Conservation (phyloP, 805 yeast genomes). For the Wickerhamiella qilinensis region DNA sequence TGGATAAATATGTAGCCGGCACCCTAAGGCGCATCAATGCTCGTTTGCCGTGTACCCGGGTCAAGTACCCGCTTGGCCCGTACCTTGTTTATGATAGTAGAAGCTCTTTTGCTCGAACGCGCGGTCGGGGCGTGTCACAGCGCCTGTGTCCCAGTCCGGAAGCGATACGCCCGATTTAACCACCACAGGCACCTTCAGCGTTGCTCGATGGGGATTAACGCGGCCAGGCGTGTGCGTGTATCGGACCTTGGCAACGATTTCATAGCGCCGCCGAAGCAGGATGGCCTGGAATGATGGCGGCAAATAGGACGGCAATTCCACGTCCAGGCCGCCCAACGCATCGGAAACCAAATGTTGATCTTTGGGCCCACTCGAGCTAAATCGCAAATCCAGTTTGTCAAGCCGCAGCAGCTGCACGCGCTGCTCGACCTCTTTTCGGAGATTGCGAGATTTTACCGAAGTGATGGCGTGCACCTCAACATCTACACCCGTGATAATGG, state of each 20-base stretch:
- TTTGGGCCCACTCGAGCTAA: no score
- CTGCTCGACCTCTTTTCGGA: conserved; percentile 5
- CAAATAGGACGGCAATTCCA: conserved; percentile 28
- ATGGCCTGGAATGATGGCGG: conserved; percentile 43
- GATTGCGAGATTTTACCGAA: conserved; percentile 10
- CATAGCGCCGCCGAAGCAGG: conserved; percentile 34
- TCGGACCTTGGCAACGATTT: conserved; percentile 19
- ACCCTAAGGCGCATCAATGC: no score
- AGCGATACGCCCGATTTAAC: conserved; percentile 14
- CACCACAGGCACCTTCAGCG: conserved; percentile 7
- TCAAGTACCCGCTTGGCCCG: no score
- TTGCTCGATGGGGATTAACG: conserved; percentile 10
- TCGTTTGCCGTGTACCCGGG: no score
- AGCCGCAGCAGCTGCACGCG: conserved; percentile 1
- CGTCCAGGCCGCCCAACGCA: conserved; percentile 5
- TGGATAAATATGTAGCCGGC: no score
- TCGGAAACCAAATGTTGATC: conserved; percentile 1
- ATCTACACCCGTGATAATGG: no score
- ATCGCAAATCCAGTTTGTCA: conserved; percentile 4
- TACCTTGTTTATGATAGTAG: not conserved
- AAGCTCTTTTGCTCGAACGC: conserved; percentile 8
- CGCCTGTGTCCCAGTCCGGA: conserved; percentile 16
- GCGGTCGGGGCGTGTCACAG: conserved; percentile 8
- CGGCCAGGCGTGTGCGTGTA: conserved; percentile 14
- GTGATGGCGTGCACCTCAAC: conserved; percentile 6